Evolutionary conservation across 78 protist species (phyloP).

Genomic region (Dictyostelium discoideum): DNA sequence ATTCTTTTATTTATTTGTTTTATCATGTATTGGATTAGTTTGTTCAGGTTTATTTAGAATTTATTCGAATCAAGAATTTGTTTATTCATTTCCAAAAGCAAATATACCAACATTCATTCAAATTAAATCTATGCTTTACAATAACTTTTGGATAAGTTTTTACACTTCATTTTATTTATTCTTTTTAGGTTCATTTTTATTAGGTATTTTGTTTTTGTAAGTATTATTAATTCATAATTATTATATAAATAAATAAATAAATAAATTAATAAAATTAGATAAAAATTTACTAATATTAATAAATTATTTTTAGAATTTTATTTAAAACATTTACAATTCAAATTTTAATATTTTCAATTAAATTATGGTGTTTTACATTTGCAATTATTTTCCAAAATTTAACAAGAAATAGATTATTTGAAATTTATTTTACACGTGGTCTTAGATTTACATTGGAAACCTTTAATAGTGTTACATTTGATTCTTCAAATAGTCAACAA

Average conservation of each 20-base stretch:
- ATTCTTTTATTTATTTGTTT: conserved; percentile 25
- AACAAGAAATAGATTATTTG: conserved; percentile 18
- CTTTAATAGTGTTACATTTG: background rate
- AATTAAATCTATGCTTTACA: conserved; percentile 26
- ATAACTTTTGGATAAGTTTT: conserved; percentile 36
- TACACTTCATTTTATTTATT: conserved; percentile 53
- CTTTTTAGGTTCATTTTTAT: conserved; percentile 6
- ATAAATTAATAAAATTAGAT: background rate
- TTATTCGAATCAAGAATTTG: conserved; percentile 40
- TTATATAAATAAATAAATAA: too few species aligned
- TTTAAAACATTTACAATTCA: conserved; percentile 40
- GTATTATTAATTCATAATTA: background rate
- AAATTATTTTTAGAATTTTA: background rate
- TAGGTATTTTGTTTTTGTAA: conserved; percentile 27
- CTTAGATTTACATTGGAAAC: conserved; percentile 40
- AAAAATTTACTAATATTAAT: background rate
- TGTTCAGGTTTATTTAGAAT: background rate
- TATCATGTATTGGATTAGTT: conserved; percentile 12
- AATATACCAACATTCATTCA: conserved; percentile 16
- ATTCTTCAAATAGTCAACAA: background rate
- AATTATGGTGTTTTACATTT: conserved; percentile 36
- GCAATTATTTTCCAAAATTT: conserved; percentile 32
- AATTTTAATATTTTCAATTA: conserved; percentile 8
- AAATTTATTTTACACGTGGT: conserved; percentile 23
- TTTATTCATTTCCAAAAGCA: conserved; percentile 52